Conservation (phyloP, 805 yeast species). For the Wickerhamomyces subpelliculosus region DNA sequence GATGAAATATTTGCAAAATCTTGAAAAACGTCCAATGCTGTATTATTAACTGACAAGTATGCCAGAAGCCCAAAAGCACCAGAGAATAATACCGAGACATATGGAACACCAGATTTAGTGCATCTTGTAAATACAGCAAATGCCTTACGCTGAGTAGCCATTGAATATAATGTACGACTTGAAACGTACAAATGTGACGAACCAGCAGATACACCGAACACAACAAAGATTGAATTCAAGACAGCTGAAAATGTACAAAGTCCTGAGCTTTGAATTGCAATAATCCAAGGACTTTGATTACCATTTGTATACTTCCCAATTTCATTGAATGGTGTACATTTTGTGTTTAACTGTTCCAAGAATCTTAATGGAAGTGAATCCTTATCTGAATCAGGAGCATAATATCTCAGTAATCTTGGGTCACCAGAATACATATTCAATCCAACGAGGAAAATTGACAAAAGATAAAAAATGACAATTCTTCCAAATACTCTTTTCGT, state of each 20-base stretch:
- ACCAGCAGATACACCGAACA: slow-evolving; percentile 49
- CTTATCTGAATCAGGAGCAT: slow-evolving; percentile 12
- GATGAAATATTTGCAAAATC: slow-evolving; percentile 62
- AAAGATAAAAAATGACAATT: slow-evolving; percentile 54
- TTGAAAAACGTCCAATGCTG: slow-evolving; percentile 58
- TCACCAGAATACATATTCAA: slow-evolving; percentile 73
- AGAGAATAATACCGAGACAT: slow-evolving; percentile 56
- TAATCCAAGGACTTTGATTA: slow-evolving; percentile 53
- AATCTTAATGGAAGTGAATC: slow-evolving; percentile 3
- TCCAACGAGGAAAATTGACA: slow-evolving; percentile 64
- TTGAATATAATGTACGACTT: slow-evolving; percentile 47
- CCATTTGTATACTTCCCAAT: slow-evolving; percentile 11
- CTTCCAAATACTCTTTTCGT: slow-evolving; percentile 71
- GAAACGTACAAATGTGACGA: slow-evolving; percentile 50
- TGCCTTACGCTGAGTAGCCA: slow-evolving; percentile 50
- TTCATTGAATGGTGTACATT: slow-evolving; percentile 3
- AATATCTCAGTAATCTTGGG: slow-evolving; percentile 58
- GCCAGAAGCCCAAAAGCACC: slow-evolving; percentile 56
- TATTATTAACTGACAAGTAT: slow-evolving; percentile 48
- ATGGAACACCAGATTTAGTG: slow-evolving; percentile 62
- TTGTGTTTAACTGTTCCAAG: slow-evolving; percentile 3
- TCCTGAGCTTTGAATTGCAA: slow-evolving; percentile 49
- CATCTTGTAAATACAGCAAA: slow-evolving; percentile 54
- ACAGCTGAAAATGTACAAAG: slow-evolving; percentile 41
- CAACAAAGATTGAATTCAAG: slow-evolving; percentile 42